Evolutionary conservation across 495 filamentous ascomycete genomes (phyloP).

Genomic region (Geopyxis carbonaria): DNA sequence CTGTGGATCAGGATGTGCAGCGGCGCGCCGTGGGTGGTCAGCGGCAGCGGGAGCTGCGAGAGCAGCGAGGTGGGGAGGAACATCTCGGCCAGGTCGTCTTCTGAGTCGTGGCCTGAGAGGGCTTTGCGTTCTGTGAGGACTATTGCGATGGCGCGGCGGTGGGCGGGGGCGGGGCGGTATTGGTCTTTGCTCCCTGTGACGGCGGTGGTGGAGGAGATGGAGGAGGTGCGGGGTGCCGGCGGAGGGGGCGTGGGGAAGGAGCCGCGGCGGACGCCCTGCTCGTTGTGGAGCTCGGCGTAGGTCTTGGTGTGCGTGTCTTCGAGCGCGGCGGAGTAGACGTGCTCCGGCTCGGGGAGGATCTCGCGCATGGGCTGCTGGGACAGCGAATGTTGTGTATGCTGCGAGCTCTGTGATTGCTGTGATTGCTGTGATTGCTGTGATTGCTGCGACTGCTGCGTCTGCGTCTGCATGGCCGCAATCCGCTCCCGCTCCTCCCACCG

Average conservation of each 20-base stretch:
- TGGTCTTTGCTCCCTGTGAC: too few species aligned
- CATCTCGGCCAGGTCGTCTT: conserved; percentile 17
- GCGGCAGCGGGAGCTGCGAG: conserved; percentile 13
- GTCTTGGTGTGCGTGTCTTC: too few species aligned
- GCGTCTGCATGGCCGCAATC: not conserved
- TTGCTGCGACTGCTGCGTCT: not conserved
- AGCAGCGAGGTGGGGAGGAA: conserved; percentile 17
- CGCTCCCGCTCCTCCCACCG: too few species aligned
- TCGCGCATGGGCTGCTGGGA: too few species aligned
- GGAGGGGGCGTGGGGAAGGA: too few species aligned
- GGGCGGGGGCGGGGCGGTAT: conserved; percentile 11
- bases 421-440: not conserved
- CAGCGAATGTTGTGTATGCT: not conserved
- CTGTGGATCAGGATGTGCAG: conserved; percentile 20
- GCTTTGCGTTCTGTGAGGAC: conserved; percentile 20
- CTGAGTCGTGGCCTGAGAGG: conserved; percentile 14
- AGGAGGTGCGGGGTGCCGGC: too few species aligned
- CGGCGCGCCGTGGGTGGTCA: conserved; percentile 10
- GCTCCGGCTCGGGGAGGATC: too few species aligned
- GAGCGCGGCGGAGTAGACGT: too few species aligned
- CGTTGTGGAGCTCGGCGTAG: too few species aligned
- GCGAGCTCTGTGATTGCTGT: not conserved
- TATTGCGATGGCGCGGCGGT: conserved; percentile 14
- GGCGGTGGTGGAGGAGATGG: too few species aligned
- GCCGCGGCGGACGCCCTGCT: too few species aligned